Evolutionary conservation across 2,329 filamentous ascomycete genomes (phyloP).

Genomic region (Canariomyces notabilis): DNA sequence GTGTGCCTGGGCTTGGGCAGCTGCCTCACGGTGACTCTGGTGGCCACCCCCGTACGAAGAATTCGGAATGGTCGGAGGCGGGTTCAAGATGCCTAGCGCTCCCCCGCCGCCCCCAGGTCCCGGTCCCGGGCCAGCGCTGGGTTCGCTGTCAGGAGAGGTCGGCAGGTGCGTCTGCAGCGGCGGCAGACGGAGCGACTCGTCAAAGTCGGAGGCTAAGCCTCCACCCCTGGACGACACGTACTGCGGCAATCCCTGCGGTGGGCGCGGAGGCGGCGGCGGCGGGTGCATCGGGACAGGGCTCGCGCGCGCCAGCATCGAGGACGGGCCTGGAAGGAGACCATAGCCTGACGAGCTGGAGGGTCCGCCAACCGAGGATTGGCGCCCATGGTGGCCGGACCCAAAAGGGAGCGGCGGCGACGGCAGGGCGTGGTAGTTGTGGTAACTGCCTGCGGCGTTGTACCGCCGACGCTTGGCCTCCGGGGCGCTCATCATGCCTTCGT

Average conservation of each 20-base stretch:
- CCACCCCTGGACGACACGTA: neutral
- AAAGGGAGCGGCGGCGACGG: constrained; percentile 11
- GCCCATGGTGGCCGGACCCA: neutral
- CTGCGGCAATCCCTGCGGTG: constrained; percentile 2
- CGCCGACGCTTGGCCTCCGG: constrained; percentile 33
- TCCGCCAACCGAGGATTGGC: neutral
- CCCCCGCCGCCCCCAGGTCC: neutral
- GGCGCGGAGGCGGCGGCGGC: constrained; percentile 20
- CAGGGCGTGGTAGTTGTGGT: constrained; percentile 17
- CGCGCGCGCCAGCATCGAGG: constrained; percentile 7
- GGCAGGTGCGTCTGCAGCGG: constrained; percentile 43
- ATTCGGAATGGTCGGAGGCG: neutral
- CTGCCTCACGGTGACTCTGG: constrained; percentile 21
- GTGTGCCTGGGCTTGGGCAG: neutral
- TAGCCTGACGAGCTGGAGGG: neutral
- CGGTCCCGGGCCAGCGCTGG: neutral
- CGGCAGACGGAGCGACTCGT: constrained; percentile 50
- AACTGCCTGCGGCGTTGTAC: constrained; percentile 24
- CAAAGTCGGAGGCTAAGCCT: constrained; percentile 35
- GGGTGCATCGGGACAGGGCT: constrained; percentile 17
- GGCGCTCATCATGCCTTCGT: constrained; percentile 31
- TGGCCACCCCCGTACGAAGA: constrained; percentile 10
- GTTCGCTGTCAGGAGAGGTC: constrained; percentile 1
- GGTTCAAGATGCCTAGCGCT: constrained; percentile 2
- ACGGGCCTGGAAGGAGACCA: constrained; percentile 10